These are phyloP conservation scores for Citrus trifoliata DNA, from an alignment of 345 rosid species.

Conservation along the genomic window DNA sequence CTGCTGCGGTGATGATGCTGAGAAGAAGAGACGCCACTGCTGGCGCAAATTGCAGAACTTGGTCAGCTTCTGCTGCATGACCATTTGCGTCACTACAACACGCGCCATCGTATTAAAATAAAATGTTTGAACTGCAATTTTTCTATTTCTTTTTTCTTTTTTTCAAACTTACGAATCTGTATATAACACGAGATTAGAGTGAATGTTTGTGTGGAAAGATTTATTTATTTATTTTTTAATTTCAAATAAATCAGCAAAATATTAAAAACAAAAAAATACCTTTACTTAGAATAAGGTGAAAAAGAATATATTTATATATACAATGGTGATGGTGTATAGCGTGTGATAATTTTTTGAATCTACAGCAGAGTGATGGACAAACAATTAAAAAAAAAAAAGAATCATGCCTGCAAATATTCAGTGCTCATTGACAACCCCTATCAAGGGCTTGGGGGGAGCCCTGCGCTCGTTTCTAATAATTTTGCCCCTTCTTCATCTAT, in stretches of 20 bases:
- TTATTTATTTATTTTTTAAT: background rate
- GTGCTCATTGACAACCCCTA: background rate
- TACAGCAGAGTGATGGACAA: constrained; percentile 10
- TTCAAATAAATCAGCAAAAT: too few species aligned
- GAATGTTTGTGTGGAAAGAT: background rate
- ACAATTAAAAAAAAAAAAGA: background rate
- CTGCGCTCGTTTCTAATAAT: constrained; percentile 31
- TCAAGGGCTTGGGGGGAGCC: constrained; percentile 37
- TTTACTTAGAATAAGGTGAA: constrained; percentile 12
- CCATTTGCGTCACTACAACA: background rate
- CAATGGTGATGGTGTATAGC: background rate
- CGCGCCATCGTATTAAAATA: background rate
- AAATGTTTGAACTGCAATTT: background rate
- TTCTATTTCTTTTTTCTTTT: background rate
- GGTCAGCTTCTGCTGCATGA: background rate
- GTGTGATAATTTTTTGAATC: background rate
- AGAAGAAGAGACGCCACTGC: background rate
- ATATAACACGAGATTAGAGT: too few species aligned
- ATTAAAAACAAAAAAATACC: background rate
- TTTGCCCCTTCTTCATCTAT: constrained; percentile 47
- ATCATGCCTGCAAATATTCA: background rate
- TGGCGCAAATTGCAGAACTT: background rate
- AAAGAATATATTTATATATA: constrained; percentile 18
- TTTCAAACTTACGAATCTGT: too few species aligned
- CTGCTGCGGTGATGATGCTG: background rate